phyloP scores from a whole-genome alignment of 805 yeast genomes.

The Pichia ethanolica region DNA sequence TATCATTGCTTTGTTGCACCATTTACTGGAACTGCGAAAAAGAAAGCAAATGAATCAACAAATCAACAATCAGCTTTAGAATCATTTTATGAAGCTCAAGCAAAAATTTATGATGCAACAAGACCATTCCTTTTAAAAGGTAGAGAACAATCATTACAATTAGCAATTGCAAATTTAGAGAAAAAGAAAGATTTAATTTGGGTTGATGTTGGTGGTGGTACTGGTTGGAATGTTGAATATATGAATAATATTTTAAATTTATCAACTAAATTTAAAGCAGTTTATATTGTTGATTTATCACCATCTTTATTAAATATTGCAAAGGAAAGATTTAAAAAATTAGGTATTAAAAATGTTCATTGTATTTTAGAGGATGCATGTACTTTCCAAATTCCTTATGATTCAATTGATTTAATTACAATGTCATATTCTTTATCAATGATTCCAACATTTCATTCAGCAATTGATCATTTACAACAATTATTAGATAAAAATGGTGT shows the following conservation, averaged over 20 bases:
- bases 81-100: constrained; percentile 68
- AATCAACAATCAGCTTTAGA: constrained; percentile 60
- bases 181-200: constrained; percentile 45
- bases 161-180: constrained; percentile 51
- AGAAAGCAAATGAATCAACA: constrained; percentile 19
- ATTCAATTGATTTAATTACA: constrained; percentile 62
- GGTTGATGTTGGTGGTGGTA: constrained; percentile 84
- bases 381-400: constrained; percentile 47
- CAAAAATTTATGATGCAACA: constrained; percentile 67
- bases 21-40: constrained; percentile 30
- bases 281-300: constrained; percentile 68
- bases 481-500: constrained; percentile 52
- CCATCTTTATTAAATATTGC: constrained; percentile 75
- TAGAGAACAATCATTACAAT: constrained; percentile 51
- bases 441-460: constrained; percentile 79
- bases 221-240: constrained; percentile 73
- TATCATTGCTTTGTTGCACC: constrained; percentile 58
- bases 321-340: constrained; percentile 40
- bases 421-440: constrained; percentile 76
- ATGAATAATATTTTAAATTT: constrained; percentile 54
- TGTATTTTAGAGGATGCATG: constrained; percentile 72
- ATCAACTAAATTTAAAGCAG: constrained; percentile 46
- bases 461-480: constrained; percentile 58
- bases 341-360: constrained; percentile 52
- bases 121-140: constrained; percentile 63